Evolutionary conservation across 768 basidiomycete genomes (phyloP), one percentile per base, ranked within the genome.

Genomic region (Leccinum uliginosum): DNA sequence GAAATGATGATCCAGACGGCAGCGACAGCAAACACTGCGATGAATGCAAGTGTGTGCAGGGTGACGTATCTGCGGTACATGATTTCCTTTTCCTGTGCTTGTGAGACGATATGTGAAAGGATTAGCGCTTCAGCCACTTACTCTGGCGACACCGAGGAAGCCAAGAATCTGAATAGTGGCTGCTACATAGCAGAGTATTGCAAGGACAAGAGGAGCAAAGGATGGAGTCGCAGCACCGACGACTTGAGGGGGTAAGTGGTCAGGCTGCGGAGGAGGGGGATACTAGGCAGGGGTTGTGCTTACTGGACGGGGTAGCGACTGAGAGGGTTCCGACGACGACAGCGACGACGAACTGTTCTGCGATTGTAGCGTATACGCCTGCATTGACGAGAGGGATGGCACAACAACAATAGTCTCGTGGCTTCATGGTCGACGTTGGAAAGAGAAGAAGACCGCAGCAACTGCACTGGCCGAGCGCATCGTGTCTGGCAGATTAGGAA

Each of bases 381-480:
- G 84, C 80, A 75, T 99, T 96, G 60, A 93, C 78, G 50, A 93
- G 74, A 9, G 95, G 95, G 57, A 98, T 87, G 45, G 94, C 94
- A 65, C 90, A 92, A 71, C 93, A 97, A 67, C 93, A 97, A 68
- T 93, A 95, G 50, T 92, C 86, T 75, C 91, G 83, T 51, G 85
- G 74, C 70, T 85, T 89, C 87, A 89, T 87, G 67, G 30, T 48
- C 27, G 45, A 46, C 24, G 45, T 24, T 46, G 45, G 44, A 21
- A 21, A 50, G 26, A 27, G 26, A 29, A 38, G 46, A 9, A 21
- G 19, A 9, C 19, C 45, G 46, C 46, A 43, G 46, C 26, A 50
- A 17, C 26, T 48, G 26, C 15, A 24, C 24, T 11, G 47, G 26
- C 26, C 12, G 19, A 32, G 30, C 30, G 26, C 19, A 17, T 14